Evolutionary conservation across 495 filamentous ascomycete species (phyloP).

Genomic region (Penicillium soppii): DNA sequence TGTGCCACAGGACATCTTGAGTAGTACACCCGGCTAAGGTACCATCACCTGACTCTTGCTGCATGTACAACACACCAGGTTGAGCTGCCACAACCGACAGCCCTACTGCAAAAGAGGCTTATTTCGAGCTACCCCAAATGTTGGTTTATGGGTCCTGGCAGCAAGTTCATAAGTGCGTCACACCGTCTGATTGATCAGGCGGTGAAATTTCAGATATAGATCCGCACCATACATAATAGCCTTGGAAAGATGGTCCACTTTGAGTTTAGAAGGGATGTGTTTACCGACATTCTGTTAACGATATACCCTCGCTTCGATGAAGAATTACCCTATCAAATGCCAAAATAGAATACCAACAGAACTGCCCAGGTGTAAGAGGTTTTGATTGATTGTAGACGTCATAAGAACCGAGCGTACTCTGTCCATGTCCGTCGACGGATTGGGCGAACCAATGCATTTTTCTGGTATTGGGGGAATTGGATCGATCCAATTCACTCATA

Average conservation of each 20-base stretch:
- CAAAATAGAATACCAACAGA: too few relatives aligned
- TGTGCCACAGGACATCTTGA: background rate
- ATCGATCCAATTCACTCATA: too few relatives aligned
- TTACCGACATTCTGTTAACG: background rate
- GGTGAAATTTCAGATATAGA: background rate
- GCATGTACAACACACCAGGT: conserved; percentile 9
- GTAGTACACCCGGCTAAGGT: conserved; percentile 5
- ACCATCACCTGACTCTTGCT: conserved; percentile 16
- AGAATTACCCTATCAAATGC: too few relatives aligned
- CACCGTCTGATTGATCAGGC: background rate
- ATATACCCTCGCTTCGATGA: too few relatives aligned
- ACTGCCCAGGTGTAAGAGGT: too few relatives aligned
- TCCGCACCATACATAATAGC: too few relatives aligned
- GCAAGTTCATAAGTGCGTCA: too few relatives aligned
- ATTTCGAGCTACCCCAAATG: background rate
- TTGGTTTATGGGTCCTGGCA: background rate
- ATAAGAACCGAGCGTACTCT: background rate
- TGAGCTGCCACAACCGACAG: conserved; percentile 3
- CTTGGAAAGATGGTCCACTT: too few relatives aligned
- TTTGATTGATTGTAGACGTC: background rate
- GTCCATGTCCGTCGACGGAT: background rate
- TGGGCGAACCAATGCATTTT: background rate
- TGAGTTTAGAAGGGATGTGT: too few relatives aligned
- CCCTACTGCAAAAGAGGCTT: conserved; percentile 4
- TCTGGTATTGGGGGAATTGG: too few relatives aligned